A percentile compares a stretch with the other conserved stretches of the same genome.
phyloP scores from a whole-genome alignment of 345 rosid genomes.

The Cardiospermum halicacabum region DNA sequence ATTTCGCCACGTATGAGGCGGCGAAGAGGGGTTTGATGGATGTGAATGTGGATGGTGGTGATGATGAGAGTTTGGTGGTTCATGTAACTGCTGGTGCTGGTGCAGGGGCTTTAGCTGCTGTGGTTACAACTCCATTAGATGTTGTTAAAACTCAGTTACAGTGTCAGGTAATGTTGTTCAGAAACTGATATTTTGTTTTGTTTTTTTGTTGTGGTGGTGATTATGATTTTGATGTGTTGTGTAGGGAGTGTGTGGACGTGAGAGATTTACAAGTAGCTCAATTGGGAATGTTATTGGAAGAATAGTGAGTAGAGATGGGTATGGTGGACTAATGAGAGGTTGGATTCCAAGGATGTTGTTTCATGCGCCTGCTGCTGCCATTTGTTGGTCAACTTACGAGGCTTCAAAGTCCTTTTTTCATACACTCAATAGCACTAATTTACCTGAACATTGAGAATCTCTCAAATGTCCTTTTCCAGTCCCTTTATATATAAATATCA shows the following conservation, averaged over 20 bases:
- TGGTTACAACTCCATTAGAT: slow-evolving; percentile 75
- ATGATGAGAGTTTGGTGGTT: slow-evolving; percentile 55
- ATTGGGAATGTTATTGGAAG: slow-evolving; percentile 39
- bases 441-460: no score
- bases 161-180: slow-evolving; percentile 60
- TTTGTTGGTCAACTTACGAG: slow-evolving; percentile 74
- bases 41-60: slow-evolving; percentile 40
- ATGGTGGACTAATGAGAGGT: slow-evolving; percentile 57
- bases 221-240: background rate
- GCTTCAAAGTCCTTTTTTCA: slow-evolving; percentile 56
- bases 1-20: slow-evolving; percentile 65
- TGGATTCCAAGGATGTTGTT: slow-evolving; percentile 71
- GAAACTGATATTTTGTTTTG: no score
- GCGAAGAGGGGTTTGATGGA: slow-evolving; percentile 51
- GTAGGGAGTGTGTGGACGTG: slow-evolving; percentile 49
- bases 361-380: slow-evolving; percentile 76
- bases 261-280: slow-evolving; percentile 33
- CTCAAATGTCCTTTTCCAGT: no score
- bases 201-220: background rate
- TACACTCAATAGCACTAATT: slow-evolving; percentile 20
- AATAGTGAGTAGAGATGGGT: slow-evolving; percentile 50
- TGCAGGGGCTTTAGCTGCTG: slow-evolving; percentile 86
- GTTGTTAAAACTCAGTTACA: slow-evolving; percentile 97
- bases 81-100: slow-evolving; percentile 92
- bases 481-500: no score